Conservation (phyloP, 2,329 filamentous ascomycete species). For the Knoxdaviesia capensis region DNA sequence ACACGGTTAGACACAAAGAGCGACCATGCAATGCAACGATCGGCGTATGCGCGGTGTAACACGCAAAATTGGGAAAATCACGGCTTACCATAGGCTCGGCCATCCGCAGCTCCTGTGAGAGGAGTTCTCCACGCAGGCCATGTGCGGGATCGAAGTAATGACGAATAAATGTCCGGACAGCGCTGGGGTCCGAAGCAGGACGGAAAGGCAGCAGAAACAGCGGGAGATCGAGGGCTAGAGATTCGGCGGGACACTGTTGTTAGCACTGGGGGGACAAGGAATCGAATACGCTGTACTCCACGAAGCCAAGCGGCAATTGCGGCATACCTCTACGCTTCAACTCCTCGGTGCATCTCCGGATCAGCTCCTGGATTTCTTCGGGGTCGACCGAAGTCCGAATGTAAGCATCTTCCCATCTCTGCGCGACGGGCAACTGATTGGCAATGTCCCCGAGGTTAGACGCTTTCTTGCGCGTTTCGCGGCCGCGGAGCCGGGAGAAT, state of each 20-base stretch:
- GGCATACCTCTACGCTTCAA: conserved; percentile 79
- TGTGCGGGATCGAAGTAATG: conserved; percentile 68
- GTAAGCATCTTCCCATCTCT: conserved; percentile 78
- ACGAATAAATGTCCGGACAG: conserved; percentile 77
- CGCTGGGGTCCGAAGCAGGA: conserved; percentile 78
- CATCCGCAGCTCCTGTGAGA: conserved; percentile 76
- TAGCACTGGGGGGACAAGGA: not conserved
- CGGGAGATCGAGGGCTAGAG: conserved; percentile 62
- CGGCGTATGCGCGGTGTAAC: not conserved
- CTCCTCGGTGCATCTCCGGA: conserved; percentile 71
- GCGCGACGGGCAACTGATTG: conserved; percentile 41
- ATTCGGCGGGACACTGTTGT: not conserved
- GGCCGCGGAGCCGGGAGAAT: conserved; percentile 51
- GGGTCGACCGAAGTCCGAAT: conserved; percentile 62
- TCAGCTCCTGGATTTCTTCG: conserved; percentile 76
- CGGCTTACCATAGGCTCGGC: conserved; percentile 69
- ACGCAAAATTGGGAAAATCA: not conserved
- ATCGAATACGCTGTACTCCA: not conserved
- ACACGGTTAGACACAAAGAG: conserved; percentile 5
- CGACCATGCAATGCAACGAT: not conserved
- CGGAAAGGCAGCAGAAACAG: conserved; percentile 90
- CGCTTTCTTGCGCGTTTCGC: conserved; percentile 55
- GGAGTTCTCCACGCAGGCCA: conserved; percentile 43
- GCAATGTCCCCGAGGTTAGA: conserved; percentile 26
- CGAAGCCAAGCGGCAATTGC: not conserved